A percentile compares a stretch with the other conserved stretches of the same genome.
phyloP scores from a whole-genome alignment of 257 asterid genomes.

The Nicotiana undulata region DNA sequence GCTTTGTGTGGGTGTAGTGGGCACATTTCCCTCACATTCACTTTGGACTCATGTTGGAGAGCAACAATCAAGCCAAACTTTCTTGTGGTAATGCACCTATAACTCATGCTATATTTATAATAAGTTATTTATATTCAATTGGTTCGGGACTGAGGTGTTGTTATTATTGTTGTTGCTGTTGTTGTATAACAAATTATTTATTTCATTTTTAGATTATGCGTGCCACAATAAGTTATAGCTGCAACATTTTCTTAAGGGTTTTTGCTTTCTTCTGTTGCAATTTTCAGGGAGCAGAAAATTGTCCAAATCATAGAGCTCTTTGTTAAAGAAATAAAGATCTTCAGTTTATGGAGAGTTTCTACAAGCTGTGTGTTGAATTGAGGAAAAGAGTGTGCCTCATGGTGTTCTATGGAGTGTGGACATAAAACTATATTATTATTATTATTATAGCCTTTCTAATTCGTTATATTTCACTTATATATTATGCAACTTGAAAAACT shows the following conservation, averaged over 20 bases:
- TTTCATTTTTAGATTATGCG: too few relatives aligned
- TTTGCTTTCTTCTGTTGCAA: not conserved
- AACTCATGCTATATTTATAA: not conserved
- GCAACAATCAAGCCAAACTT: conserved; percentile 42
- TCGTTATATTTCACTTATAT: conserved; percentile 1
- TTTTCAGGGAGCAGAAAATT: conserved; percentile 50
- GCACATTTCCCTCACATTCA: conserved; percentile 95
- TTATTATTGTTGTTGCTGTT: too few relatives aligned
- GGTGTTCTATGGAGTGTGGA: conserved; percentile 5
- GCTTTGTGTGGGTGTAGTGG: conserved; percentile 41
- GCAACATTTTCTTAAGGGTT: not conserved
- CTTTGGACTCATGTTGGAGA: conserved; percentile 86
- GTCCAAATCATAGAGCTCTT: conserved; percentile 40
- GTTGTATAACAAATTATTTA: too few relatives aligned
- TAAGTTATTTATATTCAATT: too few relatives aligned
- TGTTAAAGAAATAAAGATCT: conserved; percentile 31
- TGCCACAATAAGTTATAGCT: too few relatives aligned
- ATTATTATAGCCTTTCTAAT: not conserved
- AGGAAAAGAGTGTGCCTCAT: not conserved
- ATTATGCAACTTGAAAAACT: not conserved
- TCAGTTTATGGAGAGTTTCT: not conserved
- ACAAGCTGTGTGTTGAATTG: not conserved
- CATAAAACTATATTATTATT: not conserved
- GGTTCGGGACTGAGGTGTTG: too few relatives aligned
- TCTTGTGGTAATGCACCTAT: conserved; percentile 24